phyloP scores from a whole-genome alignment of 192 early-diverging fungal genomes.

The Mortierella hygrophila region DNA sequence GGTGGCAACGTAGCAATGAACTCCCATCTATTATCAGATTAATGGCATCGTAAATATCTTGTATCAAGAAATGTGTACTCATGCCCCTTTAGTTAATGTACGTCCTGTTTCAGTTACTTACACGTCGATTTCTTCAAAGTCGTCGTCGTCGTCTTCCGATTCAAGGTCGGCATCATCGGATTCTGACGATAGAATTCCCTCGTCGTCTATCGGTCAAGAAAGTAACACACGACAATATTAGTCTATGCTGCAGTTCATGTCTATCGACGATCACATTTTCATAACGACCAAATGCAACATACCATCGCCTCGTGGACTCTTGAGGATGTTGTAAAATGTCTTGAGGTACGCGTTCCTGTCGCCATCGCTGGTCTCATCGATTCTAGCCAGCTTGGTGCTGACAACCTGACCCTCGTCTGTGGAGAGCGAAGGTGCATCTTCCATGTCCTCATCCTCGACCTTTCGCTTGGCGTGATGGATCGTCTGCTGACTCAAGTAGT shows the following conservation, averaged over 20 bases:
- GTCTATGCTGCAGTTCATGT: not conserved
- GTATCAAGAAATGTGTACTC: not conserved
- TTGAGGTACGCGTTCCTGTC: slow-evolving; percentile 43
- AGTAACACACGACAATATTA: not conserved
- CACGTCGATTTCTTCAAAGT: slow-evolving; percentile 56
- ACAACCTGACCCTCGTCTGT: slow-evolving; percentile 54
- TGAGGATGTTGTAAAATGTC: slow-evolving; percentile 51
- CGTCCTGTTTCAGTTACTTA: slow-evolving; percentile 1
- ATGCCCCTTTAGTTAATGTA: not conserved
- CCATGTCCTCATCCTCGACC: slow-evolving; percentile 54
- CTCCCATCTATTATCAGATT: slow-evolving; percentile 32
- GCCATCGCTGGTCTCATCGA: slow-evolving; percentile 39
- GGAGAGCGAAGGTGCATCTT: slow-evolving; percentile 38
- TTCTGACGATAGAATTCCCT: slow-evolving; percentile 51
- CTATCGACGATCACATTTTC: not conserved
- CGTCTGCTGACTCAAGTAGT: not conserved
- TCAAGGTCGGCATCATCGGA: slow-evolving; percentile 51
- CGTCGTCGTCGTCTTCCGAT: slow-evolving; percentile 56
- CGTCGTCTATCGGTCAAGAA: slow-evolving; percentile 31
- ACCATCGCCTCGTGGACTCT: slow-evolving; percentile 51
- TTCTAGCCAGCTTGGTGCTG: slow-evolving; percentile 51
- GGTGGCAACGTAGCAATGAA: slow-evolving; percentile 75
- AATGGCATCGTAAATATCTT: not conserved
- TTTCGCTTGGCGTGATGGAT: slow-evolving; percentile 42
- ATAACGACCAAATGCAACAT: not conserved